A percentile compares a stretch with the other conserved stretches of the same genome.
Conservation (phyloP, 2,329 filamentous ascomycete genomes). For the Fusarium humuli region DNA sequence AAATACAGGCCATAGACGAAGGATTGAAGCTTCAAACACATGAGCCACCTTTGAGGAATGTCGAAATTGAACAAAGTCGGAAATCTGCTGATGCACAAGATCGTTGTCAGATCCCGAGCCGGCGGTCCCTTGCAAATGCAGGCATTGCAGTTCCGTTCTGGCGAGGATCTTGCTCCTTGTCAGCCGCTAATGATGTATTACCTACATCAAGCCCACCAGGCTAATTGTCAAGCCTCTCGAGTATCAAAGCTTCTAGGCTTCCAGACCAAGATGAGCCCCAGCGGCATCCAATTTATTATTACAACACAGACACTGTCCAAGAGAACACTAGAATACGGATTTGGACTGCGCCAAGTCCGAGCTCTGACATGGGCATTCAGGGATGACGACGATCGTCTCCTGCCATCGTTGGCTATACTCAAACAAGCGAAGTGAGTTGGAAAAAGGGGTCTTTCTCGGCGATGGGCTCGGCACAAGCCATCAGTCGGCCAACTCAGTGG, state of each 20-base stretch:
- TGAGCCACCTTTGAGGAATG: not conserved
- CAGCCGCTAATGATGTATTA: conserved; percentile 23
- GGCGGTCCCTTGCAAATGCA: conserved; percentile 27
- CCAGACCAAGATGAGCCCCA: conserved; percentile 33
- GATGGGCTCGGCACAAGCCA: conserved; percentile 38
- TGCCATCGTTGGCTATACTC: conserved; percentile 25
- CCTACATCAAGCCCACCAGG: conserved; percentile 21
- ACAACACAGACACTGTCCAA: conserved; percentile 1
- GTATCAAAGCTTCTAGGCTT: conserved; percentile 24
- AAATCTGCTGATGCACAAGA: conserved; percentile 22
- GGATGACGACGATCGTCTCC: conserved; percentile 40
- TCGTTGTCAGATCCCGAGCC: conserved; percentile 38
- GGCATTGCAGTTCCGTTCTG: conserved; percentile 16
- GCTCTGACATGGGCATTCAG: conserved; percentile 15
- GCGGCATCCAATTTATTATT: conserved; percentile 27
- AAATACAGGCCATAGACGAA: not conserved
- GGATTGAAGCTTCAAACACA: not conserved
- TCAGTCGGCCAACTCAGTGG: conserved; percentile 20
- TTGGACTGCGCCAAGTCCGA: conserved; percentile 28
- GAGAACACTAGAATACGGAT: conserved; percentile 12
- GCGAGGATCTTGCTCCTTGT: conserved; percentile 26
- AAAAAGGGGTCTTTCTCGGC: conserved; percentile 41
- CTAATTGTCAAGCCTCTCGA: conserved; percentile 27
- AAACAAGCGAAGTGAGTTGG: conserved; percentile 37
- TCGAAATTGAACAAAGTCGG: conserved; percentile 13